Conservation (phyloP, 1,284 basidiomycete species). For the Kwoniella shivajii region DNA sequence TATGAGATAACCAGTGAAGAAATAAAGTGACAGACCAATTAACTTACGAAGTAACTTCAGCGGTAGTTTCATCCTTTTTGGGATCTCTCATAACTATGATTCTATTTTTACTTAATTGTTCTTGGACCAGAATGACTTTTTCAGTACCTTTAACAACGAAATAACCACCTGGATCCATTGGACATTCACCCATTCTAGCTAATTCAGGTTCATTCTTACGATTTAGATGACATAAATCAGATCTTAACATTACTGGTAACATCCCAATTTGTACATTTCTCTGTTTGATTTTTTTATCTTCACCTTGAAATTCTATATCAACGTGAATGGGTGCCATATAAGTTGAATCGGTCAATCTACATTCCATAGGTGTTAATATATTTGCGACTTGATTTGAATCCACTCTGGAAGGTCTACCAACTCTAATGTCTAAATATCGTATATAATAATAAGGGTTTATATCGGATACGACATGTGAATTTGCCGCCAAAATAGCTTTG, state of each 20-base stretch:
- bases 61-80: slow-evolving; percentile 89
- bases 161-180: slow-evolving; percentile 96
- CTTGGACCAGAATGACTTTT: slow-evolving; percentile 98
- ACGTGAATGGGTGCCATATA: slow-evolving; percentile 94
- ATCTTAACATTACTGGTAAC: slow-evolving; percentile 95
- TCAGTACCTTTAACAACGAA: slow-evolving; percentile 99
- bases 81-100: slow-evolving; percentile 96
- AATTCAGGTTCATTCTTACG: slow-evolving; percentile 77
- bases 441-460: slow-evolving; percentile 97
- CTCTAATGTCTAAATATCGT: slow-evolving; percentile 93
- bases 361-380: slow-evolving; percentile 95
- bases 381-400: slow-evolving; percentile 64
- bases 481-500: slow-evolving; percentile 93
- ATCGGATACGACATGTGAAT: slow-evolving; percentile 90
- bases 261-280: slow-evolving; percentile 88
- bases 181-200: slow-evolving; percentile 93
- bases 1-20: too few species aligned
- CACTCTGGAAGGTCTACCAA: slow-evolving; percentile 85
- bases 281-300: slow-evolving; percentile 81
- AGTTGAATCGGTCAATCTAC: slow-evolving; percentile 91
- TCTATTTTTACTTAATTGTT: slow-evolving; percentile 98
- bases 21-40: background rate
- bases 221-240: slow-evolving; percentile 88
- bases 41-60: slow-evolving; percentile 92
- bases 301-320: slow-evolving; percentile 93